phyloP scores from a whole-genome alignment of 163 green algal species.

The Volvox carteri region DNA sequence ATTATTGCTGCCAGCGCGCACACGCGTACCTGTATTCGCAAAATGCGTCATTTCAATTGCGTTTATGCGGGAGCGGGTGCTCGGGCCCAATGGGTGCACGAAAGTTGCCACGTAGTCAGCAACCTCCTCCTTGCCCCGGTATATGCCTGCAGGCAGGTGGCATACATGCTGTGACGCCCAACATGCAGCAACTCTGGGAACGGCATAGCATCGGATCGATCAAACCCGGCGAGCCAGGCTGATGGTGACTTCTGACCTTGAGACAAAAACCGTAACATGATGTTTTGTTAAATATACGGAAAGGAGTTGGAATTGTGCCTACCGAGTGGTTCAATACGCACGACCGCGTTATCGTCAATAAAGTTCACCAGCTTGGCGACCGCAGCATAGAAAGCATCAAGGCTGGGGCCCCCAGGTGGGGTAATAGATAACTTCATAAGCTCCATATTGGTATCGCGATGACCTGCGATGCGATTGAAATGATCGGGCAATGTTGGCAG shows the following conservation, averaged over 20 bases:
- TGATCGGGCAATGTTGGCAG: too few relatives aligned
- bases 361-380: not conserved
- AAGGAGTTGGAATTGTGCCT: not conserved
- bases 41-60: not conserved
- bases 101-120: slow-evolving; percentile 4
- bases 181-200: not conserved
- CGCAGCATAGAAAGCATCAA: not conserved
- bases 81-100: not conserved
- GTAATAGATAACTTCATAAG: not conserved
- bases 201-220: not conserved
- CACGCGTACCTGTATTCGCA: not conserved
- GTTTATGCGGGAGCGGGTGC: not conserved
- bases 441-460: not conserved
- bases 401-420: not conserved
- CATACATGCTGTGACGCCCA: not conserved
- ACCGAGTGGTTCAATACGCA: not conserved
- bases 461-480: not conserved
- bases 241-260: not conserved
- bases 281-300: not conserved
- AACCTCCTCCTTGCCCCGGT: not conserved
- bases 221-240: not conserved
- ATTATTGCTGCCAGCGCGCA: too few relatives aligned
- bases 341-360: not conserved
- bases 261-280: not conserved
- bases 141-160: not conserved